These are phyloP conservation scores for Cryomyces minteri DNA, from an alignment of 495 filamentous ascomycete species.

Conservation along the genomic window DNA sequence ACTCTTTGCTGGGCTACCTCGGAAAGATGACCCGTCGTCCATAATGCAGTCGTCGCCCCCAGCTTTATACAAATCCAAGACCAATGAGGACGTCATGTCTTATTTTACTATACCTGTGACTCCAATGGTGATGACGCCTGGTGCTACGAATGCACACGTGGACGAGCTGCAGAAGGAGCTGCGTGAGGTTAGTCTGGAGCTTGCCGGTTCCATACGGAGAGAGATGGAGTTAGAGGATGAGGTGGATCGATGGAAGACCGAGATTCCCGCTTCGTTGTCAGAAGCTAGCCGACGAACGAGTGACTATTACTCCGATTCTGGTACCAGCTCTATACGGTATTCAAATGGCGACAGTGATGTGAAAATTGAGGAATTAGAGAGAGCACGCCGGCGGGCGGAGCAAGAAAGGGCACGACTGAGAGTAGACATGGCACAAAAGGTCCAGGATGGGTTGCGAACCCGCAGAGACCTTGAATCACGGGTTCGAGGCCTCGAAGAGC, in stretches of 20 bases:
- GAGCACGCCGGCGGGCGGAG: constrained; percentile 63
- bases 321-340: constrained; percentile 68
- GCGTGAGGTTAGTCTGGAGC: constrained; percentile 76
- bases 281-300: constrained; percentile 57
- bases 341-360: constrained; percentile 38
- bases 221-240: constrained; percentile 96
- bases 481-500: constrained; percentile 59
- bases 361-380: constrained; percentile 67
- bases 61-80: no score
- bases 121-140: constrained; percentile 20
- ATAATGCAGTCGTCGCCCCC: no score
- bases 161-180: constrained; percentile 87
- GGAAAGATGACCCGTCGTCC: no score
- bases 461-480: constrained; percentile 63
- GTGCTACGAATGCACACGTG: constrained; percentile 28
- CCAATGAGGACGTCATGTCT: neutral
- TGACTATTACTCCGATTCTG: constrained; percentile 96
- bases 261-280: constrained; percentile 24
- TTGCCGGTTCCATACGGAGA: constrained; percentile 78
- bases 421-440: constrained; percentile 60
- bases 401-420: constrained; percentile 82
- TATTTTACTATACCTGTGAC: constrained; percentile 23
- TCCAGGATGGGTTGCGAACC: constrained; percentile 65
- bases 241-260: constrained; percentile 67
- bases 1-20: neutral